Percentiles rank a stretch among this genome's conserved stretches.
Evolutionary conservation across 768 basidiomycete genomes (phyloP).

Genomic region (Lactifluus rugatus): DNA sequence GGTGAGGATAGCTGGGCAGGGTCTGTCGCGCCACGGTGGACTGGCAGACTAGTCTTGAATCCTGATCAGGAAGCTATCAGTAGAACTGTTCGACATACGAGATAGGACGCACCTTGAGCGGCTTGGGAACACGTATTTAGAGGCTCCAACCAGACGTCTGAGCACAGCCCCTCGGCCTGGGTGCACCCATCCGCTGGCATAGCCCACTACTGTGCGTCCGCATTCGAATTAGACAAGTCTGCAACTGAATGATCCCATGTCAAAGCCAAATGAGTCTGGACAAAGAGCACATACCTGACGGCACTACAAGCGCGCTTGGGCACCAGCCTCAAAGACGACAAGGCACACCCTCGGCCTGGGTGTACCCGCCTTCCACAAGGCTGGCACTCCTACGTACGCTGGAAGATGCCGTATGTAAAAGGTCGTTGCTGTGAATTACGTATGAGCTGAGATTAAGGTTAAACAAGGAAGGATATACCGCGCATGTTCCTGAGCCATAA

Average conservation of each 20-base stretch:
- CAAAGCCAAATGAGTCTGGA: not conserved
- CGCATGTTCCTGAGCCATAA: not conserved
- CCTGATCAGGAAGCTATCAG: too few relatives aligned
- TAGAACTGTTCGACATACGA: too few relatives aligned
- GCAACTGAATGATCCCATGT: not conserved
- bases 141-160: not conserved
- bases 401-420: not conserved
- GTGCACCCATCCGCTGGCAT: not conserved
- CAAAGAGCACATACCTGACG: not conserved
- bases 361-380: not conserved
- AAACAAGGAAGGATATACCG: not conserved
- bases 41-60: too few relatives aligned
- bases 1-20: too few relatives aligned
- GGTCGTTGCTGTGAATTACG: not conserved
- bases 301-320: not conserved
- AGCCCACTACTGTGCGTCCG: not conserved
- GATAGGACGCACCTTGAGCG: not conserved
- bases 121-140: too few relatives aligned
- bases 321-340: not conserved
- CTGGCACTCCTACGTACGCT: not conserved
- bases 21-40: too few relatives aligned
- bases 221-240: not conserved
- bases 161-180: not conserved
- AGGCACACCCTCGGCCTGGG: slow-evolving; percentile 4
- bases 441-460: not conserved